These are phyloP conservation scores for Populus euphratica DNA, from an alignment of 345 rosid genomes.

Conservation along the genomic window DNA sequence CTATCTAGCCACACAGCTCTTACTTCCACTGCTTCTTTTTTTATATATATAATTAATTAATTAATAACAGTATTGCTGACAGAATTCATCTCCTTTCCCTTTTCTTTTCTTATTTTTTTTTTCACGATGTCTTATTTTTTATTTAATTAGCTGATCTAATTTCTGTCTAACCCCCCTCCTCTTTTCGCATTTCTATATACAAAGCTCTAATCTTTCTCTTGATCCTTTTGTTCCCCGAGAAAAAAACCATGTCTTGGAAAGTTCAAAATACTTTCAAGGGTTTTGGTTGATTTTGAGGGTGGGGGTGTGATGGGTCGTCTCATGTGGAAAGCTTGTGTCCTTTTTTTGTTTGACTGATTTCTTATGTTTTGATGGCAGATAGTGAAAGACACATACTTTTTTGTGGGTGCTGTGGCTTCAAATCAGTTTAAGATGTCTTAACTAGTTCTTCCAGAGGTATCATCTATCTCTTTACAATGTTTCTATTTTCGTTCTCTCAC, in stretches of 20 bases:
- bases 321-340: not conserved
- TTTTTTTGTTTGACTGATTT: not conserved
- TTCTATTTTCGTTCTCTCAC: not conserved
- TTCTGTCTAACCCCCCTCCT: not conserved
- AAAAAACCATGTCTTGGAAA: not conserved
- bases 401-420: not conserved
- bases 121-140: not conserved
- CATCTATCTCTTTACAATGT: not conserved
- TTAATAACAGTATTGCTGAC: not conserved
- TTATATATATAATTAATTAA: not conserved
- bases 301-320: not conserved
- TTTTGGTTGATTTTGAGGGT: not conserved
- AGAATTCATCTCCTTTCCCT: not conserved
- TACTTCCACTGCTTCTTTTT: not conserved
- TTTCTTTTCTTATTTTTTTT: not conserved
- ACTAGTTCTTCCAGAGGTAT: not conserved
- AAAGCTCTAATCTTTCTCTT: not conserved
- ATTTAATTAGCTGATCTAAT: not conserved
- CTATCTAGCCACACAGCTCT: not conserved
- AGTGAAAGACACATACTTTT: not conserved
- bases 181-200: not conserved
- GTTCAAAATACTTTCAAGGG: not conserved
- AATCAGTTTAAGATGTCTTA: not conserved
- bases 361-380: not conserved
- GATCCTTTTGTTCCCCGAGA: not conserved